Base-by-base conservation (phyloP, 2,329 filamentous ascomycete species). In the Botrytis tulipae region DNA sequence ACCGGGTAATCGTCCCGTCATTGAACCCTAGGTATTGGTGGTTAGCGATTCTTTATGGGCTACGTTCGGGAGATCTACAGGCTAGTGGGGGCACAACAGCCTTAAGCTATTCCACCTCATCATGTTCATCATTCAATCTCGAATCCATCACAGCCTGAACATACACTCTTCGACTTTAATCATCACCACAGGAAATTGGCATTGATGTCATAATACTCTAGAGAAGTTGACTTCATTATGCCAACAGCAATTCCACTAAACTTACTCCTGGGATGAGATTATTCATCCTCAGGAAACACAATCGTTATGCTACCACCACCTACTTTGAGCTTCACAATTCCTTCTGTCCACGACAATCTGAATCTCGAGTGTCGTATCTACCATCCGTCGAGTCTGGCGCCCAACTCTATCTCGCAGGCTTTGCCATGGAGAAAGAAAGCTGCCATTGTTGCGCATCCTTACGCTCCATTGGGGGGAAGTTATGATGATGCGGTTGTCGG, bases 371-470 rank as follows among this genome's bases (percentile, higher is more conserved):
- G 94, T 80, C 92, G 95, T 73, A 83, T 98, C 74, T 97, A 96
- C 82, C 91, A 96, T 78, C 91, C 92, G 1, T 77, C 80, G 2
- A 86, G 85, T 46, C 80, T 87, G 12, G 42, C 65, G 8, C 78
- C 77, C 1, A 76, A 65, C 3, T 74, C 76, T 6, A 59, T 75
- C 25, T 76, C 77, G 9, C 76, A 79, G 29, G 37, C 76, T 18
- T 69, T 70, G 9, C 60, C 69, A 75, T 84, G 82, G 82, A 79
- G 74, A 65, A 84, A 81, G 74, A 85, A 82, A 74, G 88, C 86
- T 5, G 90, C 90, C 0, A 85, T 97, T 5, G 84, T 98, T 57
- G 95, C 95, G 20, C 96, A 98, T 82, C 95, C 96, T 0, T 98
- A 98, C 80, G 94, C 93, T 48, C 91, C 93, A 0, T 84, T 98